A percentile compares a stretch with the other conserved stretches of the same genome.
phyloP scores from a whole-genome alignment of 331 rosid genomes.

The Pyracantha coccinea region DNA sequence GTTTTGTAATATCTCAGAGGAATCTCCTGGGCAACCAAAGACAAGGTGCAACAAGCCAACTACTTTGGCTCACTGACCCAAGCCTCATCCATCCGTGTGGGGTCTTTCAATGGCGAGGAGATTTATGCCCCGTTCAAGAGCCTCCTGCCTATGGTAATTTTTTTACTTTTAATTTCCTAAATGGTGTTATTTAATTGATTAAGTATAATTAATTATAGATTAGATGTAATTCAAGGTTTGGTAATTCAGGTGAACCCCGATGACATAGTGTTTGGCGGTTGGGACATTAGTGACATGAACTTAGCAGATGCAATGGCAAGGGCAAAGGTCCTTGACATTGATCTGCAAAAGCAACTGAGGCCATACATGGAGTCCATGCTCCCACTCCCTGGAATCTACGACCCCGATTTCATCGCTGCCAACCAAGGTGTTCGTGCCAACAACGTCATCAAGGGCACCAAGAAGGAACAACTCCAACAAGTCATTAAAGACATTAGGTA shows the following conservation, averaged over 20 bases:
- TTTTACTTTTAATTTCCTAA: no score
- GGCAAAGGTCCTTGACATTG: constrained; percentile 88
- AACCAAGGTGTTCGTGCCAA: constrained; percentile 88
- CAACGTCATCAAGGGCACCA: constrained; percentile 82
- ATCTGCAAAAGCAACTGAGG: constrained; percentile 90
- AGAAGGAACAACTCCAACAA: constrained; percentile 71
- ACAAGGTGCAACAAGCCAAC: constrained; percentile 80
- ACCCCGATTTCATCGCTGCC: constrained; percentile 93
- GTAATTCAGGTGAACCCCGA: constrained; percentile 81
- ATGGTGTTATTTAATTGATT: no score
- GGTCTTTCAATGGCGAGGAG: constrained; percentile 87
- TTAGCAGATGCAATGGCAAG: constrained; percentile 92
- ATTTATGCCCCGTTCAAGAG: constrained; percentile 90
- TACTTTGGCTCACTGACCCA: constrained; percentile 91
- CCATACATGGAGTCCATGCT: constrained; percentile 93
- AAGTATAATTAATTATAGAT: neutral
- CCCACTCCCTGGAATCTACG: constrained; percentile 92
- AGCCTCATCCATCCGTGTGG: constrained; percentile 83
- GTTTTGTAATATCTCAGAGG: constrained; percentile 44
- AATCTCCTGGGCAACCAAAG: constrained; percentile 94
- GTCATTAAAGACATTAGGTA: constrained; percentile 78
- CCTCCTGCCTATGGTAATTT: constrained; percentile 80
- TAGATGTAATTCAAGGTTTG: neutral
- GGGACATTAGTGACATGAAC: constrained; percentile 96
- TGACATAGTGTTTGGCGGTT: constrained; percentile 88